Base-by-base conservation (phyloP, 768 basidiomycete species). In the Mycena galopus region DNA sequence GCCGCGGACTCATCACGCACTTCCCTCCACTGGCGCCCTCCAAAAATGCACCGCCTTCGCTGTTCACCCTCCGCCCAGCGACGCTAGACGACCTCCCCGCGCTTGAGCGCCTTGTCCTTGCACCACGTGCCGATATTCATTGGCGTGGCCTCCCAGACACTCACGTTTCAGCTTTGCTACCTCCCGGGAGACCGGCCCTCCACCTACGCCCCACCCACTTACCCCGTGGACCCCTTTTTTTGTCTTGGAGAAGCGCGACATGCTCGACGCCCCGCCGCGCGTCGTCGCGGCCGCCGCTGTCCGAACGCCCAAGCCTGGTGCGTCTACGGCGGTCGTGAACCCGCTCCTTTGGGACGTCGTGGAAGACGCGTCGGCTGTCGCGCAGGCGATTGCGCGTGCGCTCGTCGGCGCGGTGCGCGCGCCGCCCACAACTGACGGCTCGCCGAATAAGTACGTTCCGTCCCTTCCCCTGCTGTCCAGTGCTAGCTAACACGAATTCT, bases 1-100 rank as follows among this genome's bases (percentile, higher is more conserved):
- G 69, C 32, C 55, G 56, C 42, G 68, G 51, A 0, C 42, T 69
- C 42, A 19, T 70, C 55, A 58, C 56, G 25, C 56, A 58, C 47
- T 5, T 32, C 42, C 35, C 56, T 11, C 30, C 53, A 8, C 68
- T 58, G 17, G 14, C n/a, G 4, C 68, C 68, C 53, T 33, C 19
- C 30, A 11, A 33, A 33, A 27, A 27, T 19, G 23, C 23, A 21
- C 33, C 53, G 25, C n/a, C n/a, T n/a, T 53, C 51, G 19, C 25
- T 29, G 12, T 29, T 68, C 59, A 7, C 58, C 67, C 67, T 61
- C 16, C 58, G 50, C 51, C 51, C 19, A 2, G 60, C 67, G 21
- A 69, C 53, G 8, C 44, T 63, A 8, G 42, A 37, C 21, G 60
- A 69, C 60, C 35, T 56, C 37, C 53, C 67, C 30, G 29, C 53